These are phyloP conservation scores for Immersiella caudata DNA, from an alignment of 495 filamentous ascomycete species.

Conservation along the genomic window DNA sequence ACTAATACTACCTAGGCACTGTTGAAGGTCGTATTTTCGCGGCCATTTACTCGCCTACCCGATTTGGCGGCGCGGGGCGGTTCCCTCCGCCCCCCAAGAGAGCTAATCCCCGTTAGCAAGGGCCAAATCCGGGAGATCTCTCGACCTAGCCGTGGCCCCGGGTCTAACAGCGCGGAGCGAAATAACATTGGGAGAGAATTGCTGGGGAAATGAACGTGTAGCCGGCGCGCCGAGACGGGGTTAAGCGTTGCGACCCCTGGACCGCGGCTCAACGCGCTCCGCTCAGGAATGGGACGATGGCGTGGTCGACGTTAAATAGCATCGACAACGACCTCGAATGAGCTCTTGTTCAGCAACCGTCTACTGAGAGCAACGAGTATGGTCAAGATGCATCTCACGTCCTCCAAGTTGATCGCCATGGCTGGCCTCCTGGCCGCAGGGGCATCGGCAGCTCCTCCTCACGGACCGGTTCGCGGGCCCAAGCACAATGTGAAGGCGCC, in stretches of 20 bases:
- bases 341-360: neutral
- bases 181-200: neutral
- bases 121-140: slow-evolving; percentile 1
- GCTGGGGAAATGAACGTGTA: neutral
- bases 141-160: neutral
- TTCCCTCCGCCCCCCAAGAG: slow-evolving; percentile 10
- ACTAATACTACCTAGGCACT: too few species aligned
- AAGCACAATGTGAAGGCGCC: slow-evolving; percentile 22
- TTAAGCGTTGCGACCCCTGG: slow-evolving; percentile 14
- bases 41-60: neutral
- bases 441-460: slow-evolving; percentile 11
- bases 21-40: neutral
- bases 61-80: neutral
- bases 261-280: slow-evolving; percentile 22
- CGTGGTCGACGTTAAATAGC: neutral
- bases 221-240: slow-evolving; percentile 11
- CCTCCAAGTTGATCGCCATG: slow-evolving; percentile 7
- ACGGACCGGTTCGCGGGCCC: neutral
- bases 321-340: neutral
- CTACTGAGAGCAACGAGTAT: too few species aligned
- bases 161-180: neutral
- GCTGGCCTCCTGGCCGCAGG: slow-evolving; percentile 14
- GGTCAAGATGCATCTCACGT: slow-evolving; percentile 15
- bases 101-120: neutral
- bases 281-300: neutral